Base-by-base conservation (phyloP, 257 asterid species). In the Scutellaria baicalensis region DNA sequence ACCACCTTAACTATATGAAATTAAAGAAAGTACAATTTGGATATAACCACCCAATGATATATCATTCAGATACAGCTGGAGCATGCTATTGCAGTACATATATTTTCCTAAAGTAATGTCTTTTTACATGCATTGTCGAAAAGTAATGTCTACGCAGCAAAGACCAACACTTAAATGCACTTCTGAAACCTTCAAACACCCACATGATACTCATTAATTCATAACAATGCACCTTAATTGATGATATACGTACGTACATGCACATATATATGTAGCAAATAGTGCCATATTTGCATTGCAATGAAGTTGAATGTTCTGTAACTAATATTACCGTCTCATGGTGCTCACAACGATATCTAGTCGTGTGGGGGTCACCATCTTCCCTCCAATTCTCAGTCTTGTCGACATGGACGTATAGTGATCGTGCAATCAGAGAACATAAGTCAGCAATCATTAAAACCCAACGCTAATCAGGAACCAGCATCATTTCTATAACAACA, bases 1-100 rank as follows among this genome's bases (percentile, higher is more conserved):
- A 56, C 67, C 59, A 36, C 31, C 42, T 70, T 59, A 45, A 69
- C 38, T 17, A 45, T 16, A 58, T 59, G 6, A 14, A 49, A 14
- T 17, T 45, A 59, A 61, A 50, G 42, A 31, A 59, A 65, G n/a
- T 35, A 21, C 64, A 68, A 75, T 27, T 27, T 27, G 33, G 33
- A 27, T 27, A 56, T 42, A 71, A 54, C 33, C 50, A 69, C 14
- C 68, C 68, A 23, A 47, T 63, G 61, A 20, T 27, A 55, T 65
- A 56, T 56, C 64, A 73, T 38, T 9, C 12, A 18, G 18, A 17
- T 64, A 64, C 73, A 76, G 80, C 77, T 76, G 73, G 64, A 56
- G 67, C 54, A 47, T 75, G 51, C 69, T 63, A 63, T 39, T 56
- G 33, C 68, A 76, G 71, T 44, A 27, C 42, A 62, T 51, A 35